Percentiles rank a stretch among this genome's conserved stretches.
These are phyloP conservation scores for Botryobasidium botryosum DNA, from an alignment of 768 basidiomycete genomes.

Conservation along the genomic window DNA sequence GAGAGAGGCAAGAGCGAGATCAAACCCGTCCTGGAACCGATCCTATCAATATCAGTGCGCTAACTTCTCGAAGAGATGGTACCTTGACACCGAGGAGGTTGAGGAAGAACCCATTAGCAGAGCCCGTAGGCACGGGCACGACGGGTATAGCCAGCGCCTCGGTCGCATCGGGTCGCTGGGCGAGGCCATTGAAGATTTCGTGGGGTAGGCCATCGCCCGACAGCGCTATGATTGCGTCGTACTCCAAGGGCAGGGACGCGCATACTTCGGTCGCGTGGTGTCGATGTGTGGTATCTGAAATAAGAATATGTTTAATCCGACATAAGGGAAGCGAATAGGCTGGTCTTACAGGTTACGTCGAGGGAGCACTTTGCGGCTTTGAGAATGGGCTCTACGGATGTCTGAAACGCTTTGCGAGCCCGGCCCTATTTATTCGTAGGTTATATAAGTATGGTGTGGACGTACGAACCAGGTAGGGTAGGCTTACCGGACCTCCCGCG, in stretches of 20 bases:
- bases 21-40: slow-evolving; percentile 39
- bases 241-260: slow-evolving; percentile 36
- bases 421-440: slow-evolving; percentile 40
- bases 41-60: background rate
- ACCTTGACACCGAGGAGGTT: slow-evolving; percentile 59
- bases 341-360: slow-evolving; percentile 41
- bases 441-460: background rate
- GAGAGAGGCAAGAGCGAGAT: slow-evolving; percentile 52
- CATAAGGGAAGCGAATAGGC: background rate
- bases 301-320: background rate
- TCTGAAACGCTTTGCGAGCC: slow-evolving; percentile 33
- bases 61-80: slow-evolving; percentile 9
- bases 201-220: slow-evolving; percentile 77
- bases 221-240: slow-evolving; percentile 55
- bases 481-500: slow-evolving; percentile 51
- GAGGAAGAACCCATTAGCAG: slow-evolving; percentile 59
- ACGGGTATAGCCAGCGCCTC: slow-evolving; percentile 51
- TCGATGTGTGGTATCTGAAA: slow-evolving; percentile 40
- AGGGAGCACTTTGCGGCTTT: slow-evolving; percentile 44
- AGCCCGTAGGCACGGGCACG: slow-evolving; percentile 66
- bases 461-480: background rate
- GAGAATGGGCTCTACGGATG: slow-evolving; percentile 54
- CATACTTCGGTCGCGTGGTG: slow-evolving; percentile 54
- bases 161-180: slow-evolving; percentile 39
- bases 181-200: slow-evolving; percentile 72